Evolutionary conservation across 2,329 filamentous ascomycete genomes (phyloP).

Genomic region (Alternaria triticimaculans): DNA sequence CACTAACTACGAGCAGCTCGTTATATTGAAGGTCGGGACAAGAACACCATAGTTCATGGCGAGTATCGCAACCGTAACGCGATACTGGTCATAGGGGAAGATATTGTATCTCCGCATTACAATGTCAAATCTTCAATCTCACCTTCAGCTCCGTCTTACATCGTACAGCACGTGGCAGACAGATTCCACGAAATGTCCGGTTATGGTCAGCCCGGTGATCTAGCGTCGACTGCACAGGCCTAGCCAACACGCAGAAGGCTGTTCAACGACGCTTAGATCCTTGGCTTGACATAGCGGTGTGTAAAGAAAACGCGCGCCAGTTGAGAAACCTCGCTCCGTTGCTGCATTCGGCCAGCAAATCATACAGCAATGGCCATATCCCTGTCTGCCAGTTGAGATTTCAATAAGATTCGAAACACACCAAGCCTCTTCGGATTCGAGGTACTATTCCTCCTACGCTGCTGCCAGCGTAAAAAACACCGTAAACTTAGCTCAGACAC

Average conservation of each 20-base stretch:
- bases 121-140: neutral
- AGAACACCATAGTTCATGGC: neutral
- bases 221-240: neutral
- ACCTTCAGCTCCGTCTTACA: neutral
- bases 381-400: neutral
- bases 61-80: neutral
- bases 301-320: neutral
- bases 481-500: neutral
- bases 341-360: neutral
- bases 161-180: neutral
- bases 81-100: neutral
- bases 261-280: no score
- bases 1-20: no score
- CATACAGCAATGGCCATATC: neutral
- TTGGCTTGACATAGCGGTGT: neutral
- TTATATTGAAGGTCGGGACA: neutral
- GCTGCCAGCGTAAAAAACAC: neutral
- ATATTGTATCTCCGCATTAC: neutral
- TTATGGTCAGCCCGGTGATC: neutral
- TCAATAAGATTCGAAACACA: neutral
- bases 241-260: neutral
- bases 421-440: neutral
- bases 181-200: neutral
- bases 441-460: neutral
- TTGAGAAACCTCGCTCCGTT: neutral